Conservation (phyloP, 2,329 filamentous ascomycete genomes). For the Aspergillus clavatus region DNA sequence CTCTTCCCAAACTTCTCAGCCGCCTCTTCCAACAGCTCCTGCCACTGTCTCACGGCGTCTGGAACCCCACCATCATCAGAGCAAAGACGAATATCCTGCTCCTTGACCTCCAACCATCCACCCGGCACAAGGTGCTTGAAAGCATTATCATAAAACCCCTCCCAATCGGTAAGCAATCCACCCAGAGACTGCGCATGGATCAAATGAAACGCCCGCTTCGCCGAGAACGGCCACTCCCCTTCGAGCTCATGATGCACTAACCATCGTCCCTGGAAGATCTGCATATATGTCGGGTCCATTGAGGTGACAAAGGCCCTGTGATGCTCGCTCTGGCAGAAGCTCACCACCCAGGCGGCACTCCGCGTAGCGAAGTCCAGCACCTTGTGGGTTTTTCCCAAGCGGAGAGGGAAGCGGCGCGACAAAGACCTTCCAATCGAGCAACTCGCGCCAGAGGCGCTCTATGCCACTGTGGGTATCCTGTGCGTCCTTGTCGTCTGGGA, state of each 20-base stretch:
- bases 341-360: conserved; percentile 1
- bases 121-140: conserved; percentile 6
- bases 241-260: conserved; percentile 4
- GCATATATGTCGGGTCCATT: conserved; percentile 1
- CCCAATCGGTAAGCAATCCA: conserved; percentile 3
- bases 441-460: background rate
- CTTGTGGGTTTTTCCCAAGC: conserved; percentile 2
- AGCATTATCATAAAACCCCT: conserved; percentile 2
- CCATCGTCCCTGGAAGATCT: no score
- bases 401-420: conserved; percentile 1
- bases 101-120: conserved; percentile 7
- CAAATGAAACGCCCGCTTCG: conserved; percentile 8
- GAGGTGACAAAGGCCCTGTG: background rate
- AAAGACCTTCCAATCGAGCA: conserved; percentile 1
- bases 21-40: conserved; percentile 3
- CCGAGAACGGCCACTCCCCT: conserved; percentile 7
- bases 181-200: conserved; percentile 5
- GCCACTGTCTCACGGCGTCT: conserved; percentile 5
- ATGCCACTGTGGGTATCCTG: background rate
- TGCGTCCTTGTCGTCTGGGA: background rate
- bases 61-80: background rate
- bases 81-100: conserved; percentile 5
- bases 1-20: conserved; percentile 9
- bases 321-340: background rate
- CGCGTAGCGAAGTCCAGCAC: conserved; percentile 4